Conservation (phyloP, 495 filamentous ascomycete species). For the Schizothecium vesticola region DNA sequence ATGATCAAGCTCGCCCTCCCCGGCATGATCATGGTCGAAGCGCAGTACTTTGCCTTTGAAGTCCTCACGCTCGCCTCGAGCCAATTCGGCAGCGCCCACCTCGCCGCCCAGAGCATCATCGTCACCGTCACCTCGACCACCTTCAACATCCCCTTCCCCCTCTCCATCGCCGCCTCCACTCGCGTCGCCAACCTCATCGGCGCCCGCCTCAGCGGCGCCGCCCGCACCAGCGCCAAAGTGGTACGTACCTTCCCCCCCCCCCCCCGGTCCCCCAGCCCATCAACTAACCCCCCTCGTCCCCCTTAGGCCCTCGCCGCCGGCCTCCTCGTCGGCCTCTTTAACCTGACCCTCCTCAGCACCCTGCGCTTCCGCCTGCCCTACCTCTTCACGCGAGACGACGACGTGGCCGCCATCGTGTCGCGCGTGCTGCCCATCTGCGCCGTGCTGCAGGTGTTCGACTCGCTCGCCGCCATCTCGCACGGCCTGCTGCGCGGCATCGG, state of each 20-base stretch:
- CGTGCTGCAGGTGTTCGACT: constrained; percentile 74
- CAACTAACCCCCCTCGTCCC: neutral
- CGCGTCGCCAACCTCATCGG: constrained; percentile 54
- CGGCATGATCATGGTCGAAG: constrained; percentile 78
- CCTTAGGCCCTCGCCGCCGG: constrained; percentile 19
- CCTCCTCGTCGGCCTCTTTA: constrained; percentile 63
- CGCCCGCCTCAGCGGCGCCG: constrained; percentile 57
- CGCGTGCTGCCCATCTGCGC: constrained; percentile 65
- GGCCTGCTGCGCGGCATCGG: constrained; percentile 73
- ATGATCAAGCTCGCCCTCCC: constrained; percentile 78
- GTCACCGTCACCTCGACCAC: constrained; percentile 42
- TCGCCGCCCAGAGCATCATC: constrained; percentile 52
- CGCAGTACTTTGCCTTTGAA: constrained; percentile 73
- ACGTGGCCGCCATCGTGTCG: constrained; percentile 65
- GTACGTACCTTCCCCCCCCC: constrained; percentile 17
- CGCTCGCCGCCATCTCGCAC: constrained; percentile 65
- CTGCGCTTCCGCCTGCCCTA: constrained; percentile 55
- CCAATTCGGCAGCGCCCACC: constrained; percentile 58
- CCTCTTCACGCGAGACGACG: constrained; percentile 68
- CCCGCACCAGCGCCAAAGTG: constrained; percentile 57
- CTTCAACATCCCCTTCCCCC: constrained; percentile 52
- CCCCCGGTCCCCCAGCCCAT: neutral
- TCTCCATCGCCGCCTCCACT: constrained; percentile 51
- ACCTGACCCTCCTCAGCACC: constrained; percentile 54
- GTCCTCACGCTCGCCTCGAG: constrained; percentile 61